A percentile compares a stretch with the other conserved stretches of the same genome.
phyloP scores from a whole-genome alignment of 192 early-diverging fungal genomes.

The Gonapodya prolifera region DNA sequence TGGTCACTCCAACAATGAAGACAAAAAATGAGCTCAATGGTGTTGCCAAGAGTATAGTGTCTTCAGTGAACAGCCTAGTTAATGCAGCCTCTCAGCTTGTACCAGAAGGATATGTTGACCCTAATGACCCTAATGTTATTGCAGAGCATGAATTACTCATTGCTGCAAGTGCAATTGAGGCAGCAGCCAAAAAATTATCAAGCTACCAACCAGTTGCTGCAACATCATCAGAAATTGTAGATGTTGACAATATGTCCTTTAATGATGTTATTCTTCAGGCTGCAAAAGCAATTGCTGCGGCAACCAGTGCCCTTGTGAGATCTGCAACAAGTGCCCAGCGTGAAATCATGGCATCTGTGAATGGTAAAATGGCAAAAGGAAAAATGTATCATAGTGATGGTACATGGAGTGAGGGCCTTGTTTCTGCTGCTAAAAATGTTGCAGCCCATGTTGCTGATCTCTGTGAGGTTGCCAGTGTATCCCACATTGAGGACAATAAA shows the following conservation, averaged over 20 bases:
- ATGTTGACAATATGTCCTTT: conserved; percentile 30
- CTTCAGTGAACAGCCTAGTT: conserved; percentile 29
- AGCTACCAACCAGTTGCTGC: conserved; percentile 17
- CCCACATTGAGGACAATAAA: conserved; percentile 20
- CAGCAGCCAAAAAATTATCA: conserved; percentile 37
- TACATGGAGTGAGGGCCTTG: conserved; percentile 46
- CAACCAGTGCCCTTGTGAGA: conserved; percentile 29
- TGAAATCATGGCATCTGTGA: conserved; percentile 24
- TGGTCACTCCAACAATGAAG: conserved; percentile 13
- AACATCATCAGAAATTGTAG: not conserved
- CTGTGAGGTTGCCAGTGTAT: conserved; percentile 36
- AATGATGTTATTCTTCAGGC: conserved; percentile 41
- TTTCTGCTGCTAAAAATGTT: conserved; percentile 41
- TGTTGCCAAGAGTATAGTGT: conserved; percentile 21
- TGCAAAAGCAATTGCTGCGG: conserved; percentile 38
- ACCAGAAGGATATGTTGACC: conserved; percentile 39
- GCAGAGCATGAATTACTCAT: conserved; percentile 41
- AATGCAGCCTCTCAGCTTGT: conserved; percentile 20
- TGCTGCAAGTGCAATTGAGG: conserved; percentile 38
- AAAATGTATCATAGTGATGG: conserved; percentile 38
- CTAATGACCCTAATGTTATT: conserved; percentile 44
- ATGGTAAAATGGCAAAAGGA: conserved; percentile 4
- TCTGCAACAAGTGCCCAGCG: conserved; percentile 39
- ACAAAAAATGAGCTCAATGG: conserved; percentile 22
- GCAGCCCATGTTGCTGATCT: conserved; percentile 29